Percentiles rank a stretch among this genome's conserved stretches.
Evolutionary conservation across 1,284 basidiomycete species (phyloP).

Genomic region (Leccinum fallax): DNA sequence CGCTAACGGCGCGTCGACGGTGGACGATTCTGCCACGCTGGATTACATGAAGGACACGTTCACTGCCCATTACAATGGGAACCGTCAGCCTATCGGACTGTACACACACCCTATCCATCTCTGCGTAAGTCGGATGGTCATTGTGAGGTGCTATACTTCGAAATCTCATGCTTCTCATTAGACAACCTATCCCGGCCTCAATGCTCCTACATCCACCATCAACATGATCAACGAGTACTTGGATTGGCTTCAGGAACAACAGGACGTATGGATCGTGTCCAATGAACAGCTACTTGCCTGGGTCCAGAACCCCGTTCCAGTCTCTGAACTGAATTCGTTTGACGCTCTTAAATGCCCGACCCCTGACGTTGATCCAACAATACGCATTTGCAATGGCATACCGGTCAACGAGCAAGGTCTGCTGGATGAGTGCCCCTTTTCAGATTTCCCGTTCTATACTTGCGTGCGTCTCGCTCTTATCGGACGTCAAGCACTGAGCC

Average conservation of each 20-base stretch:
- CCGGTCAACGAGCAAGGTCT: not conserved
- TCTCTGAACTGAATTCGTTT: not conserved
- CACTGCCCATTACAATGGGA: constrained; percentile 1
- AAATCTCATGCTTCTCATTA: not conserved
- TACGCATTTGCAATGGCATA: not conserved
- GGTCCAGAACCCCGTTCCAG: not conserved
- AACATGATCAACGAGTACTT: constrained; percentile 3
- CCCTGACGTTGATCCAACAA: not conserved
- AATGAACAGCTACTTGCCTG: not conserved
- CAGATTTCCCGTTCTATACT: constrained; percentile 4
- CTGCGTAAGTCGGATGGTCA: not conserved
- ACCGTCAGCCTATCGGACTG: constrained; percentile 5
- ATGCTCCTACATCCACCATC: not conserved
- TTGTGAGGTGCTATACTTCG: not conserved
- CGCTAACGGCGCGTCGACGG: not conserved
- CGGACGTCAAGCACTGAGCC: too few species aligned
- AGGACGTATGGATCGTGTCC: constrained; percentile 1
- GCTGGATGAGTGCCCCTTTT: not conserved
- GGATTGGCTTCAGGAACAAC: constrained; percentile 4
- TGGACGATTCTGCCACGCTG: constrained; percentile 1
- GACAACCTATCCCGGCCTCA: constrained; percentile 1
- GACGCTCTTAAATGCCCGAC: constrained; percentile 1
- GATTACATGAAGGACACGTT: constrained; percentile 2
- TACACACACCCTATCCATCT: constrained; percentile 4
- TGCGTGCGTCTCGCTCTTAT: not conserved